Conservation (phyloP, 768 basidiomycete genomes). For the Coprinopsis marcescibilis region DNA sequence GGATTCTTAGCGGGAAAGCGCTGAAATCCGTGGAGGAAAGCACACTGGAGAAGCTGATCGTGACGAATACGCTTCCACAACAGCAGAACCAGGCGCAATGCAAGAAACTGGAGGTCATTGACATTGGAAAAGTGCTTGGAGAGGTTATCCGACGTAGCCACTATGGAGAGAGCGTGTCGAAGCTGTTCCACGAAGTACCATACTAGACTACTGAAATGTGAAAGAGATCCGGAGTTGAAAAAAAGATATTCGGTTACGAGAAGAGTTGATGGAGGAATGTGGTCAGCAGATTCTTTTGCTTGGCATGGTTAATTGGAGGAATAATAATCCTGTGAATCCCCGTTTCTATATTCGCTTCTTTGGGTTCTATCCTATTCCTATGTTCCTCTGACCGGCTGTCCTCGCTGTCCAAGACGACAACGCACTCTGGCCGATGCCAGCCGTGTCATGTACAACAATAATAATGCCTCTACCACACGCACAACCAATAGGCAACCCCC, state of each 20-base stretch:
- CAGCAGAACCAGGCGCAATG: conserved; percentile 64
- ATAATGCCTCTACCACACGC: conserved; percentile 27
- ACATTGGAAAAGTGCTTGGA: conserved; percentile 90
- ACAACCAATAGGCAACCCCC: conserved; percentile 20
- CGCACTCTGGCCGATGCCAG: conserved; percentile 46
- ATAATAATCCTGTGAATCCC: conserved; percentile 5
- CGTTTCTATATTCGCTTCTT: conserved; percentile 12
- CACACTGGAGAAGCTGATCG: conserved; percentile 87
- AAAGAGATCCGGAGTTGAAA: conserved; percentile 18
- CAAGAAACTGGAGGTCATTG: conserved; percentile 85
- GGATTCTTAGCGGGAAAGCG: conserved; percentile 89
- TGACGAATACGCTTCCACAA: conserved; percentile 98
- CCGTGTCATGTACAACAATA: conserved; percentile 50
- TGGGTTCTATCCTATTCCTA: conserved; percentile 15
- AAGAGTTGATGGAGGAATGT: conserved; percentile 11
- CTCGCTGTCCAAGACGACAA: conserved; percentile 26
- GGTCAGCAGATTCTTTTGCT: conserved; percentile 14
- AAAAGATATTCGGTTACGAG: conserved; percentile 6
- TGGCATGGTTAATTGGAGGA: conserved; percentile 9
- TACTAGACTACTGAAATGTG: conserved; percentile 43
- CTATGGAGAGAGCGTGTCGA: conserved; percentile 92
- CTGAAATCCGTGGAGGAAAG: conserved; percentile 67
- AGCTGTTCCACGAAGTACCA: conserved; percentile 85
- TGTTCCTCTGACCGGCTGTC: conserved; percentile 20
- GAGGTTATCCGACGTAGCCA: conserved; percentile 95